Evolutionary conservation across 768 basidiomycete genomes (phyloP).

Genomic region (Cyclocybe aegerita): DNA sequence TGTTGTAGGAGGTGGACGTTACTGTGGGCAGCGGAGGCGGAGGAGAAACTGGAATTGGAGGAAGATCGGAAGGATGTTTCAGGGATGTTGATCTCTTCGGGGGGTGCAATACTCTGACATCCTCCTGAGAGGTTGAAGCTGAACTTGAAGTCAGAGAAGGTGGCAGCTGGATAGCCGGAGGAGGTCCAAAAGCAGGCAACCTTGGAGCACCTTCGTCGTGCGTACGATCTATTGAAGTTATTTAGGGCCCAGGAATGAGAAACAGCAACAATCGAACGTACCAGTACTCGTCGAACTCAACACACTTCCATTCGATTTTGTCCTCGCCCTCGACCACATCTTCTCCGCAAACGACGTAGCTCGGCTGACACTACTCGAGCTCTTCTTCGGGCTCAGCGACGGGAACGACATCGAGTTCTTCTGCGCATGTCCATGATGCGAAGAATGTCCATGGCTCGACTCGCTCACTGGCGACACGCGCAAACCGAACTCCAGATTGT

Average conservation of each 20-base stretch:
- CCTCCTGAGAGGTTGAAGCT: conserved; percentile 12
- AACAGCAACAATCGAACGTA: conserved; percentile 23
- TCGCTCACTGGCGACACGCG: conserved; percentile 27
- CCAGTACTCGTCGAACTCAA: conserved; percentile 39
- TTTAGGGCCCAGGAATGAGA: too few species aligned
- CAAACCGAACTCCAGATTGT: conserved; percentile 31
- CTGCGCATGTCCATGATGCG: conserved; percentile 15
- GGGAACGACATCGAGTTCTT: conserved; percentile 44
- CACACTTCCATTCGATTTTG: conserved; percentile 50
- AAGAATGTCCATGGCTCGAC: conserved; percentile 9
- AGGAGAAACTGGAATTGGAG: conserved; percentile 15
- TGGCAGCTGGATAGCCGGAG: conserved; percentile 12
- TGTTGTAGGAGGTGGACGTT: conserved; percentile 10
- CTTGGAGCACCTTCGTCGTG: conserved; percentile 10
- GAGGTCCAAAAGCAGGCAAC: conserved; percentile 9
- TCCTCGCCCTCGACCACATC: conserved; percentile 53
- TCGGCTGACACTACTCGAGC: conserved; percentile 37
- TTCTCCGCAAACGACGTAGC: conserved; percentile 63
- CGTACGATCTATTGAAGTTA: too few species aligned
- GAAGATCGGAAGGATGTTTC: conserved; percentile 19
- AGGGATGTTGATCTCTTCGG: conserved; percentile 22
- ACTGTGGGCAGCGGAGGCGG: conserved; percentile 17
- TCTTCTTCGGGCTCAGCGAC: conserved; percentile 52
- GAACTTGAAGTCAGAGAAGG: conserved; percentile 13
- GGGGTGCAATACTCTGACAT: conserved; percentile 12